Conservation (phyloP, 2,329 filamentous ascomycete species). For the Cytospora mali region DNA sequence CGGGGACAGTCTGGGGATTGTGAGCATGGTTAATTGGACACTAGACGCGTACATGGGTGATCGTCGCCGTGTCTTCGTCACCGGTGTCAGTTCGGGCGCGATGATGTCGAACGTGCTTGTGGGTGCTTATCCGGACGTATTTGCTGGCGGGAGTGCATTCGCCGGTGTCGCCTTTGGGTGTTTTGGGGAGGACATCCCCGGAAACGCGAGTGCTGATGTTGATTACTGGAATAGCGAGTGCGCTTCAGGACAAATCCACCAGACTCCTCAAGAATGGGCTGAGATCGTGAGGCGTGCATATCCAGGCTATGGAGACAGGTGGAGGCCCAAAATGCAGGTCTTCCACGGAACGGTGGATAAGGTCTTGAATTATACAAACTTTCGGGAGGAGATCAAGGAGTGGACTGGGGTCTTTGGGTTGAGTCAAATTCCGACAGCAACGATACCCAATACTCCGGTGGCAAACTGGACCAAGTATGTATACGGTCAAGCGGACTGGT, state of each 20-base stretch:
- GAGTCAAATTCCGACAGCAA: slow-evolving; percentile 34
- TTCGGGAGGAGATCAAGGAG: slow-evolving; percentile 56
- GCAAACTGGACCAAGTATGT: slow-evolving; percentile 42
- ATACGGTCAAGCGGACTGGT: slow-evolving; percentile 41
- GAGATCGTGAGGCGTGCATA: slow-evolving; percentile 46
- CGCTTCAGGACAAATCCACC: slow-evolving; percentile 49
- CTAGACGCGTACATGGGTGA: slow-evolving; percentile 50
- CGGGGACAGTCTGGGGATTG: slow-evolving; percentile 54
- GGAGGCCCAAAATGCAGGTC: slow-evolving; percentile 58
- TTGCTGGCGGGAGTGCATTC: slow-evolving; percentile 52
- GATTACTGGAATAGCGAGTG: slow-evolving; percentile 56
- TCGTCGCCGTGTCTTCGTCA: slow-evolving; percentile 51
- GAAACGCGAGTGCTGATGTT: slow-evolving; percentile 36
- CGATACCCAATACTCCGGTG: slow-evolving; percentile 39
- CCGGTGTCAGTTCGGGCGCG: slow-evolving; percentile 53
- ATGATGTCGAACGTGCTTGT: slow-evolving; percentile 60
- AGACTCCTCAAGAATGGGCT: slow-evolving; percentile 40
- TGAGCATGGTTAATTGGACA: slow-evolving; percentile 56
- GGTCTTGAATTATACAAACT: slow-evolving; percentile 54
- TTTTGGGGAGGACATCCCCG: slow-evolving; percentile 42
- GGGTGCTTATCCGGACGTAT: slow-evolving; percentile 55
- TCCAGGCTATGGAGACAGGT: slow-evolving; percentile 49
- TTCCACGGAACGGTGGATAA: slow-evolving; percentile 58
- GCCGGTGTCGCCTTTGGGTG: slow-evolving; percentile 50
- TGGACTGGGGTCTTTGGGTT: slow-evolving; percentile 49